Base-by-base conservation (phyloP, 768 basidiomycete species). In the Sistotremastrum suecicum region DNA sequence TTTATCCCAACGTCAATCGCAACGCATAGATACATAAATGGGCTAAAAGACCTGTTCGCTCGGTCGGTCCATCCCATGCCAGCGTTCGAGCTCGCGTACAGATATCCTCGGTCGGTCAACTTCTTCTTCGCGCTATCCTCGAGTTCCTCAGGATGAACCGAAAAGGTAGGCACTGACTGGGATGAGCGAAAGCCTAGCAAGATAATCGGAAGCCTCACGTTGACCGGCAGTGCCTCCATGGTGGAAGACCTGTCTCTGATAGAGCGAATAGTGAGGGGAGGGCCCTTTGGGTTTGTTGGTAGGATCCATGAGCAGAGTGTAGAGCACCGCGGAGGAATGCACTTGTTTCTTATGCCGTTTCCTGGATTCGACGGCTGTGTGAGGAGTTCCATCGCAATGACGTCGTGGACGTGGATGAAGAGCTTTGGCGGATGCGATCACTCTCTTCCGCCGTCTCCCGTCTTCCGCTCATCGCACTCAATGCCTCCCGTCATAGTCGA, bases 71-170 rank as follows among this genome's bases (percentile, higher is more conserved):
- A 72, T 10, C 67, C 66, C 0, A 72, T 50, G 1, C 74, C 74
- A 0, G 73, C 73, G 49, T 74, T 75, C 7, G 69, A 70, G 53
- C 67, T 68, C 1, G 72, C 72, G 50, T 74, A 74, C 45, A 70
- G 68, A 55, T 70, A 73, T 3, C 64, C 68, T 33, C 72, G 61
- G 49, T 70, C 66, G 45, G 60, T 69, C 32, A 69, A 55, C 43
- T 65, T 67, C 51, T 63, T 56, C 59, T 66, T 66, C 4, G 66
- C 66, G 2, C 60, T 58, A 41, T 62, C 58, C 43, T 60, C 63
- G 3, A 71, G 60, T 48, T 67, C 62, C 5, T 68, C 68, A 0
- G 68, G 63, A 50, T 69, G 68, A 2, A 67, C 63, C 10, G 67
- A 67, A 52, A 68, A 66, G 49, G 45, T 60, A 5, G 67, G 67